Base-by-base conservation (phyloP, 306 rosid species). In the Trifolium dubium region DNA sequence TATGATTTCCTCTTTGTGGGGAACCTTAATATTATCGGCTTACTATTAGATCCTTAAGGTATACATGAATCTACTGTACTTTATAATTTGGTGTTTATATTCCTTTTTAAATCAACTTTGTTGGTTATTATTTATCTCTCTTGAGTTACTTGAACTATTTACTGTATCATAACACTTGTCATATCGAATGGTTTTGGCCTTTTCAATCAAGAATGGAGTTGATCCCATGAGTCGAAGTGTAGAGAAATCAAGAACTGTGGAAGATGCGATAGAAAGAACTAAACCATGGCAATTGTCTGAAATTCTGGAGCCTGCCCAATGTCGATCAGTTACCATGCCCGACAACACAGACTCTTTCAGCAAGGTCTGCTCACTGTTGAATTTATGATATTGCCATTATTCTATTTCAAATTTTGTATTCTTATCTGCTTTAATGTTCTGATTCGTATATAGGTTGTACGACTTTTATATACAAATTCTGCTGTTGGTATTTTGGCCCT, bases 401-500 rank as follows among this genome's bases (percentile, higher is more conserved):
- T 69, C 12, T 56, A 50, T 64, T 37, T 30, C 63, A 55, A 67
- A 40, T 32, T 79, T 0, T 32, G 62, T 41, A 60, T 58, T 71
- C 62, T 53, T 19, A 49, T 28, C 10, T 61, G 65, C 63, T 68
- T 65, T 31, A 69, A 68, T 43, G 51, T 3, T 51, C 60, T 28
- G 60, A 67, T 69, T 66, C 47, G n/a, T 75, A 18, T 76, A 30
- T 71, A 92, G 98, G 96, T 90, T 64, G 84, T 87, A 71, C 82
- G 92, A 69, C 96, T 92, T 74, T 66, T 92, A 7, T 90, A 92
- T 79, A 84, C 96, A 19, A 88, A 87, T 81, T 81, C 88, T 50
- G 98, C 90, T 58, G 83, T 69, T 68, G 96, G 95, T 67, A 79
- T 92, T 82, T 83, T 92, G 85, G 98, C 98, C 67, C 94, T 92